Evolutionary conservation across 192 early-diverging fungal genomes (phyloP), one percentile per base, ranked within the genome.

Genomic region (Linnemannia elongata): DNA sequence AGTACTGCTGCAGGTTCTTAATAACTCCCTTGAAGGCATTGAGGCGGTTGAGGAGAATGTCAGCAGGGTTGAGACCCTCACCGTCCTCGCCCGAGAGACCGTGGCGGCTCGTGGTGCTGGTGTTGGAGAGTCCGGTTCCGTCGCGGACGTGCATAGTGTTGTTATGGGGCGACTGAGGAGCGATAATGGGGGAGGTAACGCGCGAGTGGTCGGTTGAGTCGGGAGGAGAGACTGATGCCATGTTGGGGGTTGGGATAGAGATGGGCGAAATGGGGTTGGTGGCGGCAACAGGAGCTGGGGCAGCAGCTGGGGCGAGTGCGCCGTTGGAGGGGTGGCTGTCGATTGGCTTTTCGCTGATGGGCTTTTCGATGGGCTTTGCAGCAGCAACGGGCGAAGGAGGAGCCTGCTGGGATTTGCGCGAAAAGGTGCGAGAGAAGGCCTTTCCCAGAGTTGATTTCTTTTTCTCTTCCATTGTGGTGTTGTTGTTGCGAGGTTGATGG

Each of bases 41-140:
- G 12, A 89, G 79, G n/a, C 90, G 90, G 54, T 45, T 77, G 33
- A 88, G 55, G 1, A 90, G 71, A 22, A 90, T 81, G 55, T 89
- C 79, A 10, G 88, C 82, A 18, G 88, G 88, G 60, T 90, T 89
- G 52, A 88, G 27, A 12, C 82, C 89, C 17, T 75, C 7, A 24
- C 75, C 78, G 6, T 81, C 79, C 76, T 87, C 84, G 13, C 73
- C 78, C 17, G 72, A 35, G n/a, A 81, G 79, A n/a, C 83, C 84
- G 7, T 76, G 74, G 33, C 83, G 83, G 84, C 79, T 81, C 36
- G 33, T 60, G 36, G 75, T 72, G 72, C 78, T 80, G 1, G 76
- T 39, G 68, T 81, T 87, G 57, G 84, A 87, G 60, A 87, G 55
- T 36, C 42, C 79, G 45, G 84, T 87, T 9, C 73, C 72, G 41